Conservation (phyloP, 441 rosid species). For the Aleurites moluccanus region DNA sequence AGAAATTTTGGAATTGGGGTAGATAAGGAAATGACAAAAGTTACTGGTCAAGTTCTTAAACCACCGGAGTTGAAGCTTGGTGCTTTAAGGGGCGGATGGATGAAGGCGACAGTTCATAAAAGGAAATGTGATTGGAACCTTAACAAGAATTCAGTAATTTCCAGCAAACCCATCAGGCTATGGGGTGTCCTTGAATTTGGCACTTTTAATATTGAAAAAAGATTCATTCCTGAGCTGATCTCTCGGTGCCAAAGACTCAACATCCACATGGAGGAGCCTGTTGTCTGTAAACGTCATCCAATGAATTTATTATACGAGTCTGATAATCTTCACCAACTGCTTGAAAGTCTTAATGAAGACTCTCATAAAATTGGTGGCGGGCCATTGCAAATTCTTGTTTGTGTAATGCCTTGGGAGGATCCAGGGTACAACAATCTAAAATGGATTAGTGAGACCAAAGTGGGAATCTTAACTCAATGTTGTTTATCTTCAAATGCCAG, state of each 20-base stretch:
- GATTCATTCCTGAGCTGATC: slow-evolving; percentile 44
- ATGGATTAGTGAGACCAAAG: slow-evolving; percentile 69
- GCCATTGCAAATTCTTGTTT: slow-evolving; percentile 49
- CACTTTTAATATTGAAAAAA: neutral
- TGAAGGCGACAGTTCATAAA: slow-evolving; percentile 45
- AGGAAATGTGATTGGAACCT: slow-evolving; percentile 77
- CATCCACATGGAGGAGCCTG: slow-evolving; percentile 53
- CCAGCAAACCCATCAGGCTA: slow-evolving; percentile 50
- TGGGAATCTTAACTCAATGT: slow-evolving; percentile 77
- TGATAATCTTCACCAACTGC: slow-evolving; percentile 38
- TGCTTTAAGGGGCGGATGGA: slow-evolving; percentile 34
- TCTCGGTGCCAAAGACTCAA: slow-evolving; percentile 51
- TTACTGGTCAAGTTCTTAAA: slow-evolving; percentile 59
- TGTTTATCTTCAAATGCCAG: slow-evolving; percentile 49
- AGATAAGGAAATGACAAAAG: slow-evolving; percentile 47
- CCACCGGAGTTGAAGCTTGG: slow-evolving; percentile 68
- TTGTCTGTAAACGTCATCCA: slow-evolving; percentile 20
- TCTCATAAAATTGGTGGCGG: slow-evolving; percentile 28
- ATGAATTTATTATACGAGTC: slow-evolving; percentile 43
- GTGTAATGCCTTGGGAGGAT: slow-evolving; percentile 58
- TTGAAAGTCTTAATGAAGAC: slow-evolving; percentile 30
- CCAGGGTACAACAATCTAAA: slow-evolving; percentile 69
- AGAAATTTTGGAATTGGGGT: slow-evolving; percentile 58
- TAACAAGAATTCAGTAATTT: slow-evolving; percentile 48
- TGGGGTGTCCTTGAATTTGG: slow-evolving; percentile 73